Percentiles rank a stretch among this genome's conserved stretches.
Conservation (phyloP, 306 rosid species). For the Sphenostylis stenocarpa region DNA sequence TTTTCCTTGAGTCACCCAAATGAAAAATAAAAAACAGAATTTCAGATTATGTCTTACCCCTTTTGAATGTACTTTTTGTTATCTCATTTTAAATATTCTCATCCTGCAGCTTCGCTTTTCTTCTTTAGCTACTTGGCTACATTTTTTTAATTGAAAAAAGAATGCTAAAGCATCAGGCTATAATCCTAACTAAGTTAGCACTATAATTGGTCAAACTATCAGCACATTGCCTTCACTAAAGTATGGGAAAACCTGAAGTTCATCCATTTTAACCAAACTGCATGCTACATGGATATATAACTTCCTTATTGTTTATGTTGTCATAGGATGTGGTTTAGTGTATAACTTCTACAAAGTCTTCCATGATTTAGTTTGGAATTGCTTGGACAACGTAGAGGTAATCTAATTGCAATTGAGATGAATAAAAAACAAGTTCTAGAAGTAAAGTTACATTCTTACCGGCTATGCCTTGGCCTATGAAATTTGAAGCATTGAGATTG, state of each 20-base stretch:
- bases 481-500: slow-evolving; percentile 49
- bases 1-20: slow-evolving; percentile 43
- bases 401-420: neutral
- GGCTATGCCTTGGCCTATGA: slow-evolving; percentile 66
- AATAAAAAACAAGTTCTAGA: neutral
- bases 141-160: too few species aligned
- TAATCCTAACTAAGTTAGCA: too few species aligned
- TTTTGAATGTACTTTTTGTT: neutral
- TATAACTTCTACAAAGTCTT: neutral
- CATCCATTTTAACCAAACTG: too few species aligned
- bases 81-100: neutral
- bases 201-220: too few species aligned
- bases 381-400: neutral
- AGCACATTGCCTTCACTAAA: too few species aligned
- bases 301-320: neutral
- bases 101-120: neutral
- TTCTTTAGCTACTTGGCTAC: neutral
- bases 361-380: neutral
- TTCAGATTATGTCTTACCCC: neutral
- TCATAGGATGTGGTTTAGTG: neutral
- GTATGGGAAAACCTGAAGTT: too few species aligned
- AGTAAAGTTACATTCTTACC: slow-evolving; percentile 42
- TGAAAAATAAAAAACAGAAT: neutral
- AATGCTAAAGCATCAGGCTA: too few species aligned
- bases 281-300: neutral